These are phyloP conservation scores for Pseudoscleropodium purum DNA, from an alignment of 225 moss, liverwort and hornwort species.

Conservation along the genomic window DNA sequence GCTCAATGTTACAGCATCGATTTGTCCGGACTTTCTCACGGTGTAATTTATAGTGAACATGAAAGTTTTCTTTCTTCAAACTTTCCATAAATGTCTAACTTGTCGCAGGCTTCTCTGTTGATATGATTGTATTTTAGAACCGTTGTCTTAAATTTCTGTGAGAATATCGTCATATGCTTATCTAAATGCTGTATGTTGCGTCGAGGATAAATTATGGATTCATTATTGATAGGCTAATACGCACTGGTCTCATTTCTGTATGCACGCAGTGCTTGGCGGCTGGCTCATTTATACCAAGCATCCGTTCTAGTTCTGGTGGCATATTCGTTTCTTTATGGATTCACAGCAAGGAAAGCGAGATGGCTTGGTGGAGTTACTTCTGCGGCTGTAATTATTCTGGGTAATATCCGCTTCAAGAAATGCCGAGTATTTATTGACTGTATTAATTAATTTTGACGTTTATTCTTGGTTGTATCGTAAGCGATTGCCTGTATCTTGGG, in stretches of 20 bases:
- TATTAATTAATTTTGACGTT: not conserved
- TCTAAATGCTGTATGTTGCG: not conserved
- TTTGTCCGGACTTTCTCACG: not conserved
- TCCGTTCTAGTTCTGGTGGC: constrained; percentile 71
- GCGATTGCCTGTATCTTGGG: not conserved
- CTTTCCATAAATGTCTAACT: not conserved
- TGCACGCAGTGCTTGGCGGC: constrained; percentile 67
- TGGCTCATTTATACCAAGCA: constrained; percentile 74
- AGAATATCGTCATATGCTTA: not conserved
- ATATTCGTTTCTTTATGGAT: constrained; percentile 81
- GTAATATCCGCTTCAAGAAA: constrained; percentile 20
- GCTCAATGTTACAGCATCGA: not conserved
- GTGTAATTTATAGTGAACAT: not conserved
- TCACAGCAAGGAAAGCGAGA: constrained; percentile 77
- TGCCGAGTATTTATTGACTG: not conserved
- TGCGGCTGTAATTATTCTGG: constrained; percentile 86
- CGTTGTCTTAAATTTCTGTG: not conserved
- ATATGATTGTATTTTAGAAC: not conserved
- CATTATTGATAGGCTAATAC: not conserved
- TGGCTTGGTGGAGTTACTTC: constrained; percentile 98
- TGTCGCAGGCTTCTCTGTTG: not conserved
- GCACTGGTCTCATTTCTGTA: not conserved
- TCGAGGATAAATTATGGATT: not conserved
- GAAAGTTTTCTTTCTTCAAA: not conserved
- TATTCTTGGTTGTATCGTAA: not conserved